Conservation (phyloP, 352 stramenopile species). For the Phytophthora megakarya region DNA sequence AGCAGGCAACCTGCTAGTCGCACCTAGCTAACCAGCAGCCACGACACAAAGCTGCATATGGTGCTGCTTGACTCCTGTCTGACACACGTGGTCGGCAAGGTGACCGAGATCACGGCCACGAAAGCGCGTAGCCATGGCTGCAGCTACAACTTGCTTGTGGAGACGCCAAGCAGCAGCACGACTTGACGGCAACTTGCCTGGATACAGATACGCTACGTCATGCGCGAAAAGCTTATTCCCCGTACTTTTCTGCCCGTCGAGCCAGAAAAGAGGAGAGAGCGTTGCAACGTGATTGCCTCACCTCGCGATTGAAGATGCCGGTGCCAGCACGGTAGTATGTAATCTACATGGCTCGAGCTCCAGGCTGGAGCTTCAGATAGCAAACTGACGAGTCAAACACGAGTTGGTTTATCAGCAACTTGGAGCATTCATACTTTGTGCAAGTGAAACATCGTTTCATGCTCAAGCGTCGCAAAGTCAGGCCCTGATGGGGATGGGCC, state of each 20-base stretch:
- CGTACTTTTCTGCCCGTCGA: conserved; percentile 28
- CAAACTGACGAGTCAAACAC: too few species aligned
- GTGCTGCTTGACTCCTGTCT: background rate
- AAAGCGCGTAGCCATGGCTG: background rate
- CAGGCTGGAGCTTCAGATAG: background rate
- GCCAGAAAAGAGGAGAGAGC: background rate
- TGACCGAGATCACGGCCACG: background rate
- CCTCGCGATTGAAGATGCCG: conserved; percentile 15
- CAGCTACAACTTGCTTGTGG: background rate
- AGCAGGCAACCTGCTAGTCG: too few species aligned
- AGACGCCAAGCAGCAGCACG: background rate
- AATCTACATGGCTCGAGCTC: background rate
- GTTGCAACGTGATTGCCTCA: conserved; percentile 2
- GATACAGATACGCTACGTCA: conserved; percentile 17
- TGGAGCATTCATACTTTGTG: conserved; percentile 5
- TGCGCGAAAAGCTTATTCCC: conserved; percentile 32
- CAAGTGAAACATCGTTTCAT: conserved; percentile 27
- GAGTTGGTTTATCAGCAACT: too few species aligned
- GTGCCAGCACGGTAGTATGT: too few species aligned
- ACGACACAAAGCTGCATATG: background rate
- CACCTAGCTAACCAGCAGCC: too few species aligned
- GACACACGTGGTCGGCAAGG: background rate
- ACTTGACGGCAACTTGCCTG: conserved; percentile 8
- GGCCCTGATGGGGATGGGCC: conserved; percentile 21
- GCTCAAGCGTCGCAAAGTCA: conserved; percentile 3